phyloP scores from a whole-genome alignment of 2,329 filamentous ascomycete genomes.

The Ceratocystis huliohia region DNA sequence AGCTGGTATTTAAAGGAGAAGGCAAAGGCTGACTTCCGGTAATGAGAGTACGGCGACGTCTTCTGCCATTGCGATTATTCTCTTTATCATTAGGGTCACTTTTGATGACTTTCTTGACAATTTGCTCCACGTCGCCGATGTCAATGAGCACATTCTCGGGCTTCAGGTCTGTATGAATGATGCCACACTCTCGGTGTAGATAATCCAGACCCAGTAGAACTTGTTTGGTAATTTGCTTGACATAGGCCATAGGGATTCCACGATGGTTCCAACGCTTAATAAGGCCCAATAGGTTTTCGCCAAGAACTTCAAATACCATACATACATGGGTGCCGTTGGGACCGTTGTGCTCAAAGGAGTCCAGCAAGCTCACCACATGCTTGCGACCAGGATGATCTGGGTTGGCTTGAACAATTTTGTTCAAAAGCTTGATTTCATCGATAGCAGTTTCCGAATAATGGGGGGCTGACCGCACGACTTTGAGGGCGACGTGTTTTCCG shows the following conservation, averaged over 20 bases:
- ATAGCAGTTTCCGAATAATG: conserved; percentile 98
- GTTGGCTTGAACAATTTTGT: conserved; percentile 91
- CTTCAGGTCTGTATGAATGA: conserved; percentile 96
- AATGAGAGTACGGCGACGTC: conserved; percentile 83
- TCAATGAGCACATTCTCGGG: conserved; percentile 98
- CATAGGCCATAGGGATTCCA: conserved; percentile 87
- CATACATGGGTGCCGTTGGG: conserved; percentile 94
- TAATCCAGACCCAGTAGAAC: conserved; percentile 92
- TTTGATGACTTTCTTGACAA: conserved; percentile 91
- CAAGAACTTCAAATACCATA: conserved; percentile 98
- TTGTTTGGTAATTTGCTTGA: conserved; percentile 98
- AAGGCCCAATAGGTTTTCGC: conserved; percentile 83
- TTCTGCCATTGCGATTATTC: conserved; percentile 79
- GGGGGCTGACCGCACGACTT: conserved; percentile 91
- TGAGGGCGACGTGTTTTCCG: conserved; percentile 89
- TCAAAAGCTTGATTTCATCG: conserved; percentile 96
- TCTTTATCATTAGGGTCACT: conserved; percentile 63
- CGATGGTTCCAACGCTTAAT: conserved; percentile 99
- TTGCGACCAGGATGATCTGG: conserved; percentile 85
- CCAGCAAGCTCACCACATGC: conserved; percentile 89
- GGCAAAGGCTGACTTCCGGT: conserved; percentile 94
- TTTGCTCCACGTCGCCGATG: conserved; percentile 97
- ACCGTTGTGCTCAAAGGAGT: conserved; percentile 95
- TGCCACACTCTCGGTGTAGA: conserved; percentile 92
- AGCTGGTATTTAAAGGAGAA: conserved; percentile 84